These are phyloP conservation scores for Suillus alpinus DNA, from an alignment of 768 basidiomycete genomes.

Conservation along the genomic window DNA sequence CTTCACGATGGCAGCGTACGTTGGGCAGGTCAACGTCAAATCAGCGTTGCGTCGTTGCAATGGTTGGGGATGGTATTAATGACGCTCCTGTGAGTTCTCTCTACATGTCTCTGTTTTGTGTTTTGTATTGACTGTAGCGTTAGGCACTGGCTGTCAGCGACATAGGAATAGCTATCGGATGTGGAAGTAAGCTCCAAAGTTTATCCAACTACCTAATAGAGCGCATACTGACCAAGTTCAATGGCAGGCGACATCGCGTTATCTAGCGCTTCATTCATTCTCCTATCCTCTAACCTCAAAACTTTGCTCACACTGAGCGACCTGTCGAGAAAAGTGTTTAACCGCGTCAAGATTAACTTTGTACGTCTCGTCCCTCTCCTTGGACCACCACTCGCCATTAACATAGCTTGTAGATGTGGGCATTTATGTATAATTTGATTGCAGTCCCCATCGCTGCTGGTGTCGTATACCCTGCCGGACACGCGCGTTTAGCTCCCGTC, in stretches of 20 bases:
- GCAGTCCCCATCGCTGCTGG: constrained; percentile 79
- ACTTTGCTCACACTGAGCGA: constrained; percentile 59
- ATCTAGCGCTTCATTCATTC: constrained; percentile 76
- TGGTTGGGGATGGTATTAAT: constrained; percentile 64
- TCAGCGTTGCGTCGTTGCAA: constrained; percentile 47
- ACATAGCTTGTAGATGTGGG: constrained; percentile 52
- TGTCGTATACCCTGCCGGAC: constrained; percentile 67
- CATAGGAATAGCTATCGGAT: constrained; percentile 57
- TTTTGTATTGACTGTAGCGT: constrained; percentile 10
- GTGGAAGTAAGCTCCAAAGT: constrained; percentile 42
- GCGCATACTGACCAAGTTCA: not conserved
- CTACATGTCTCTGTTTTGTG: not conserved
- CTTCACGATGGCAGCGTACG: constrained; percentile 27
- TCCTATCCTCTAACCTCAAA: constrained; percentile 65
- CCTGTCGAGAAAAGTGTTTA: constrained; percentile 65
- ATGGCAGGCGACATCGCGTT: constrained; percentile 54
- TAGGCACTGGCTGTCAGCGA: constrained; percentile 57
- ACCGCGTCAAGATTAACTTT: constrained; percentile 73
- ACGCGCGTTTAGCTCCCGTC: constrained; percentile 66
- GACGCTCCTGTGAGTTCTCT: constrained; percentile 47
- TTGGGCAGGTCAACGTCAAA: constrained; percentile 23
- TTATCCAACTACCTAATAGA: not conserved
- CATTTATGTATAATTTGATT: constrained; percentile 62
- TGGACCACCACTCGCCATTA: constrained; percentile 9
- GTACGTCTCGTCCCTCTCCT: constrained; percentile 35